A percentile compares a stretch with the other conserved stretches of the same genome.
phyloP scores from a whole-genome alignment of 495 filamentous ascomycete genomes.

The Viridothelium virens region DNA sequence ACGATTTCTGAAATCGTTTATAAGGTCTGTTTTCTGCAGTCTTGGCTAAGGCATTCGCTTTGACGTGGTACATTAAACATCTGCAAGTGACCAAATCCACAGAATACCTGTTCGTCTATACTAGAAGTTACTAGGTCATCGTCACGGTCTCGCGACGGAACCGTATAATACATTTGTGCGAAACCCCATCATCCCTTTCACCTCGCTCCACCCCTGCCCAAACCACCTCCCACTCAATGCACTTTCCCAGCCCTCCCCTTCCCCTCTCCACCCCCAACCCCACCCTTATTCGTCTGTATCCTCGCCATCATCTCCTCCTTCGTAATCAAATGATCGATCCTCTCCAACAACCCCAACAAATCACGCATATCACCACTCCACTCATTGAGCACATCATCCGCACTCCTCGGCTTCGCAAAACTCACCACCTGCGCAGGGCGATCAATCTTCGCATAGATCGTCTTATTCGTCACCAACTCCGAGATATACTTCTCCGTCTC shows the following conservation, averaged over 20 bases:
- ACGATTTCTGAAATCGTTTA: too few relatives aligned
- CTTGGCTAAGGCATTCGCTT: too few relatives aligned
- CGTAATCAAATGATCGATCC: constrained; percentile 96
- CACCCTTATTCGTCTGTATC: constrained; percentile 64
- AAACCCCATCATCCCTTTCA: not conserved
- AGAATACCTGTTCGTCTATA: not conserved
- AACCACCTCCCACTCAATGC: not conserved
- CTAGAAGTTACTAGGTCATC: not conserved
- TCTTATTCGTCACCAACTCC: constrained; percentile 90
- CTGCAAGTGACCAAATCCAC: not conserved
- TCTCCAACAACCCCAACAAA: constrained; percentile 79
- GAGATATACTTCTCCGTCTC: constrained; percentile 98
- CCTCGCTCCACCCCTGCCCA: not conserved
- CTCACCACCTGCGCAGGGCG: constrained; percentile 83
- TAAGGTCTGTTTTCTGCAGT: too few relatives aligned
- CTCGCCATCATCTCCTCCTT: constrained; percentile 99
- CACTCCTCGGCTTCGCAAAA: constrained; percentile 87
- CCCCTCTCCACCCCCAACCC: constrained; percentile 37
- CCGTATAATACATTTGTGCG: not conserved
- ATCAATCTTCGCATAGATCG: constrained; percentile 95
- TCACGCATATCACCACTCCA: constrained; percentile 99
- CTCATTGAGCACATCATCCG: constrained; percentile 96
- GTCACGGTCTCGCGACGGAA: not conserved
- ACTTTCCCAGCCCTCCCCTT: constrained; percentile 26
- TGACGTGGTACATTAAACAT: too few relatives aligned